phyloP scores from a whole-genome alignment of 805 yeast species.

The Yamadazyma sp. region DNA sequence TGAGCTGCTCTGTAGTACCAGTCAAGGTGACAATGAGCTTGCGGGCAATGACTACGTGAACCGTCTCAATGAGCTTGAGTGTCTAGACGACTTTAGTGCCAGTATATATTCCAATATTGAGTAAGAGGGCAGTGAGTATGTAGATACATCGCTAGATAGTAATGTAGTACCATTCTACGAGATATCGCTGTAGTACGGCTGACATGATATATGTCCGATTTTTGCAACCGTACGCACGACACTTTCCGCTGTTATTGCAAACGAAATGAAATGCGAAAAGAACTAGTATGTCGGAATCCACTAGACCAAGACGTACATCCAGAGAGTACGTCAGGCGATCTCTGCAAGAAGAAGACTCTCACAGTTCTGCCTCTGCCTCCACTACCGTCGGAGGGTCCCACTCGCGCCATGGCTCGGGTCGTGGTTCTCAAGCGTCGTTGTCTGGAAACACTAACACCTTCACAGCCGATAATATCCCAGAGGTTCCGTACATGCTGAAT shows the following conservation, averaged over 20 bases:
- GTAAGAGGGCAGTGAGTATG: conserved; percentile 17
- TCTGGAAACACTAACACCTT: not conserved
- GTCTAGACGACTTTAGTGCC: conserved; percentile 85
- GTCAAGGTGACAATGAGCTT: conserved; percentile 18
- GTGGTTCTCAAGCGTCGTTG: not conserved
- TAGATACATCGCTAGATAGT: conserved; percentile 1
- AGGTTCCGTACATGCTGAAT: conserved; percentile 5
- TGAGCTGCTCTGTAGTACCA: conserved; percentile 47
- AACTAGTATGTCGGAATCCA: conserved; percentile 1
- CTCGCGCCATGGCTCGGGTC: too few relatives aligned
- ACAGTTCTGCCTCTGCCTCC: too few relatives aligned
- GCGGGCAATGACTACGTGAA: conserved; percentile 40
- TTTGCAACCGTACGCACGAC: too few relatives aligned
- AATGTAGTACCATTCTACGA: too few relatives aligned
- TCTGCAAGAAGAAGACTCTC: not conserved
- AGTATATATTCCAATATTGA: conserved; percentile 81
- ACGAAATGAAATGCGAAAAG: not conserved
- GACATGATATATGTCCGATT: too few relatives aligned
- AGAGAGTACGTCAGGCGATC: conserved; percentile 1
- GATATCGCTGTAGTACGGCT: too few relatives aligned
- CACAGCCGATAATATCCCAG: conserved; percentile 2
- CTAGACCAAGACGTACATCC: conserved; percentile 1
- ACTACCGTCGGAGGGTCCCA: too few relatives aligned
- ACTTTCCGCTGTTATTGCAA: too few relatives aligned
- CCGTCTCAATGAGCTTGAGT: conserved; percentile 44